Evolutionary conservation across 148 eudicot species (phyloP).

Genomic region (Gaultheria prostrata): DNA sequence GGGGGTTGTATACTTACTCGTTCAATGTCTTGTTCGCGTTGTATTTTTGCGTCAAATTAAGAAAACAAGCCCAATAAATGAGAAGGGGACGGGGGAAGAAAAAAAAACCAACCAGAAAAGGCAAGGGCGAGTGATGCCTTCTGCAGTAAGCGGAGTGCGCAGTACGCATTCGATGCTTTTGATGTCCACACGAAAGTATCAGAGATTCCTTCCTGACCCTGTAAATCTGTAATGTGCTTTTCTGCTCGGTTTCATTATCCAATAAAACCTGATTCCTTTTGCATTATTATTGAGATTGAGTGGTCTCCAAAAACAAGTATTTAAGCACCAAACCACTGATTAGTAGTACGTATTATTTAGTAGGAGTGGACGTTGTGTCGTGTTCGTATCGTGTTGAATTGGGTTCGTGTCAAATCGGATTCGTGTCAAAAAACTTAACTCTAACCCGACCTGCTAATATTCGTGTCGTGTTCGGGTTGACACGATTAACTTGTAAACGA

Average conservation of each 20-base stretch:
- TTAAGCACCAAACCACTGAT: background rate
- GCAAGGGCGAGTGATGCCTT: constrained; percentile 12
- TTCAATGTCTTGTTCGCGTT: too few relatives aligned
- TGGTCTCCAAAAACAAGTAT: background rate
- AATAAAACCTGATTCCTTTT: background rate
- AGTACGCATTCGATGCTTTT: constrained; percentile 32
- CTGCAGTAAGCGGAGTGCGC: constrained; percentile 34
- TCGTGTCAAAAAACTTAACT: too few relatives aligned
- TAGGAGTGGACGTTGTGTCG: too few relatives aligned
- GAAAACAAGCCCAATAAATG: background rate
- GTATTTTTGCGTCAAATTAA: too few relatives aligned
- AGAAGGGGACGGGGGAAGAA: background rate
- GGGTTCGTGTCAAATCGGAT: too few relatives aligned
- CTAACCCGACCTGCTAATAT: too few relatives aligned
- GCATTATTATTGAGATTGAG: background rate
- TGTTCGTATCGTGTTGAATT: too few relatives aligned
- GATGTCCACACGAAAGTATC: constrained; percentile 17
- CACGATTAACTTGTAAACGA: too few relatives aligned
- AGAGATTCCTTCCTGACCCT: background rate
- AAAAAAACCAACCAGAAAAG: background rate
- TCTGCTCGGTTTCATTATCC: background rate
- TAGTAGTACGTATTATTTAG: too few relatives aligned
- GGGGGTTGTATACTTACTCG: too few relatives aligned
- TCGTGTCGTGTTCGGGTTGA: too few relatives aligned
- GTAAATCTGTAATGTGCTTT: too few relatives aligned